A percentile compares a stretch with the other conserved stretches of the same genome.
Evolutionary conservation across 192 early-diverging fungal genomes (phyloP).

Genomic region (Coemansia nantahalensis): DNA sequence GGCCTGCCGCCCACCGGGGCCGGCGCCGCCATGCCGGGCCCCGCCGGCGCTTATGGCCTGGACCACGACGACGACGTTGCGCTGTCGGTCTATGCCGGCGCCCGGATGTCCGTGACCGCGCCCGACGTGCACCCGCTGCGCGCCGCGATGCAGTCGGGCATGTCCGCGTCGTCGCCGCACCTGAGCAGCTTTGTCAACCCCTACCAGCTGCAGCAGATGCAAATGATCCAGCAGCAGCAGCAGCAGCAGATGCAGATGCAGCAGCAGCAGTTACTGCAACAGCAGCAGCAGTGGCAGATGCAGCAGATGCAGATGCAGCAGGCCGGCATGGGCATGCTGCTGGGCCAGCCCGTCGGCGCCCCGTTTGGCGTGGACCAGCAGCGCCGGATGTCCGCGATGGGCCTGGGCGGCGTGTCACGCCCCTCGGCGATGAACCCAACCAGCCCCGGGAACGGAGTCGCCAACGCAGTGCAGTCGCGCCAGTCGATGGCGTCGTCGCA

Average conservation of each 20-base stretch:
- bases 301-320: conserved; percentile 19
- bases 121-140: conserved; percentile 51
- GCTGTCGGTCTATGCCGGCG: conserved; percentile 37
- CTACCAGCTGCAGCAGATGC: conserved; percentile 23
- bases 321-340: conserved; percentile 6
- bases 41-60: conserved; percentile 6
- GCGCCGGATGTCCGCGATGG: conserved; percentile 25
- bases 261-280: conserved; percentile 22
- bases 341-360: neutral
- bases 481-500: conserved; percentile 47
- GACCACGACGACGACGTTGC: conserved; percentile 51
- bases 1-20: conserved; percentile 3
- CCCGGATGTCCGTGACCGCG: conserved; percentile 39
- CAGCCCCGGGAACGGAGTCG: conserved; percentile 14
- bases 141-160: conserved; percentile 53
- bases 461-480: conserved; percentile 36
- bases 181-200: conserved; percentile 27
- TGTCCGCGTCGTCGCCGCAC: conserved; percentile 52
- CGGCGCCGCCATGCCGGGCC: conserved; percentile 12
- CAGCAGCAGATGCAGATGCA: conserved; percentile 31
- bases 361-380: conserved; percentile 30
- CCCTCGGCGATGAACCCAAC: conserved; percentile 15
- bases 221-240: conserved; percentile 26
- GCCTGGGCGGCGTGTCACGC: conserved; percentile 7
- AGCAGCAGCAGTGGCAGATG: conserved; percentile 4